phyloP scores from a whole-genome alignment of 164 flowering plant species.

The Vitis labrusca region DNA sequence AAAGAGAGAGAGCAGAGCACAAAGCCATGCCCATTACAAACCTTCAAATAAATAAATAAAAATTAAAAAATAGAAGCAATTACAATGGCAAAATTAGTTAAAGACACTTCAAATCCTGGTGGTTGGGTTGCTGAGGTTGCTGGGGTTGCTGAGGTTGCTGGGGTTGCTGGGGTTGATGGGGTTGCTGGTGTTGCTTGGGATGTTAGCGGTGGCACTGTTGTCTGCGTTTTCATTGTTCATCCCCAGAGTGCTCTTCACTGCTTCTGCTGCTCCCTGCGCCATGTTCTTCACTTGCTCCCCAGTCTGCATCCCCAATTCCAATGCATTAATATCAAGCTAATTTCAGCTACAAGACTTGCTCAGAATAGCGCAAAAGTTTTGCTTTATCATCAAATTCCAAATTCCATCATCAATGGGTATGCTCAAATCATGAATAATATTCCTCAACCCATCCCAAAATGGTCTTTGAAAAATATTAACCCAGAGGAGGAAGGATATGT shows the following conservation, averaged over 20 bases:
- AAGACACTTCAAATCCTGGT: neutral
- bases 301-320: conserved; percentile 25
- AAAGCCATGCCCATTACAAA: no score
- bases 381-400: no score
- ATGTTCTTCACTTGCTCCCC: conserved; percentile 47
- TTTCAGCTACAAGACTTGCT: no score
- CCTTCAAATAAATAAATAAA: no score
- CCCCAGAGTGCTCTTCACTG: conserved; percentile 47
- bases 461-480: no score
- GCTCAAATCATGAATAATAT: no score
- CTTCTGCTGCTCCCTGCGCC: conserved; percentile 55
- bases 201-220: conserved; percentile 8
- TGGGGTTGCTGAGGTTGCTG: conserved; percentile 4
- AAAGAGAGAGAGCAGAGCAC: no score
- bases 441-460: no score
- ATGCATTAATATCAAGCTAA: neutral
- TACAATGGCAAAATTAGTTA: no score
- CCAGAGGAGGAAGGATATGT: neutral
- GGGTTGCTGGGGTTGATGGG: conserved; percentile 6
- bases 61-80: no score
- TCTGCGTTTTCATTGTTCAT: conserved; percentile 21
- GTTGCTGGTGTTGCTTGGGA: neutral
- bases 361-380: no score
- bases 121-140: conserved; percentile 1
- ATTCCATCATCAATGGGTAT: neutral